Evolutionary conservation across 1,284 basidiomycete species (phyloP).

Genomic region (Boletellus deceptivus): DNA sequence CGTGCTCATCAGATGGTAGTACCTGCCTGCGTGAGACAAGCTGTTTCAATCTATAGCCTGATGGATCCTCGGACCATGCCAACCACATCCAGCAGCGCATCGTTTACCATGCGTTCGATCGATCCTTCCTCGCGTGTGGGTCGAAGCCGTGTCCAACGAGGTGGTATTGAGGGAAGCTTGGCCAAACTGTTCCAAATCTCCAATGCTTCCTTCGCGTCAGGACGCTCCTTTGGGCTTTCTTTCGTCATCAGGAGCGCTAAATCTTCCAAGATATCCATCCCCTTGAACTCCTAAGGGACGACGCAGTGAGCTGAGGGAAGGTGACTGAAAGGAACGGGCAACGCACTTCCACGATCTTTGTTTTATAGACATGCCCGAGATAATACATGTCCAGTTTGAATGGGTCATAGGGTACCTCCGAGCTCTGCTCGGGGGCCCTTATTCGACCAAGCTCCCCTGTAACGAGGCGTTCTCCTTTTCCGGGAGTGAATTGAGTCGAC

Average conservation of each 20-base stretch:
- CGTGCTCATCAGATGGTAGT: no score
- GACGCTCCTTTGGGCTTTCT: constrained; percentile 11
- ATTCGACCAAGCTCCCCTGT: constrained; percentile 7
- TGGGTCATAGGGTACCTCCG: constrained; percentile 15
- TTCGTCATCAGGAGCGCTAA: constrained; percentile 14
- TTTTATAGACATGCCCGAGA: constrained; percentile 15
- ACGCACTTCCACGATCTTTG: constrained; percentile 15
- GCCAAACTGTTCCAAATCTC: constrained; percentile 12
- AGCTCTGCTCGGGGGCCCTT: constrained; percentile 13
- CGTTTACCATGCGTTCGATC: constrained; percentile 9
- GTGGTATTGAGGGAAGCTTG: background rate
- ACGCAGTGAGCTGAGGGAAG: no score
- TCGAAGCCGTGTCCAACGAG: constrained; percentile 13
- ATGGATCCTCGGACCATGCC: constrained; percentile 12
- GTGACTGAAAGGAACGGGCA: background rate
- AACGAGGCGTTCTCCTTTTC: background rate
- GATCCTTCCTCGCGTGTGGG: constrained; percentile 10
- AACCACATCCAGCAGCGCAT: constrained; percentile 13
- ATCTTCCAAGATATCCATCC: constrained; percentile 1
- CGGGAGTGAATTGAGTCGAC: constrained; percentile 4
- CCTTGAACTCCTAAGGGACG: constrained; percentile 9
- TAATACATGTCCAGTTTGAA: constrained; percentile 22
- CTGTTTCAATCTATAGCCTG: background rate
- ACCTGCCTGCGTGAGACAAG: no score
- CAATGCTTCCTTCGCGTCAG: constrained; percentile 1